These are phyloP conservation scores for Suillus brevipes DNA, from an alignment of 768 basidiomycete species.

Conservation along the genomic window DNA sequence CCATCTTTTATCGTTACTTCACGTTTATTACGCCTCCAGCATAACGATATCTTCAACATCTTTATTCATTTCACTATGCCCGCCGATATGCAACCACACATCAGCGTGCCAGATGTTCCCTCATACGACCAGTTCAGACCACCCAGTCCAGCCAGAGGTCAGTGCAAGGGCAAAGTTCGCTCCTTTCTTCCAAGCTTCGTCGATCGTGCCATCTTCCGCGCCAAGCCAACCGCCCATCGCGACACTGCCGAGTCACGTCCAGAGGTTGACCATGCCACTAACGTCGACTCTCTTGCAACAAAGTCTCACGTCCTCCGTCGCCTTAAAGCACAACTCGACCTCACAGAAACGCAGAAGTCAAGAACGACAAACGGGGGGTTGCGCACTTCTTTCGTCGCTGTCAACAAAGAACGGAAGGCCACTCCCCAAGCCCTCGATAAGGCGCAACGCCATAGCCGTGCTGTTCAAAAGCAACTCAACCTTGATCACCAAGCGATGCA, in stretches of 20 bases:
- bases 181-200: conserved; percentile 1
- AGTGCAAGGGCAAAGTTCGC: background rate
- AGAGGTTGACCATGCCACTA: background rate
- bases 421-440: background rate
- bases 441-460: background rate
- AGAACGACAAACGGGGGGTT: background rate
- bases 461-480: background rate
- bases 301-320: background rate
- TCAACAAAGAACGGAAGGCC: background rate
- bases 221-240: no score
- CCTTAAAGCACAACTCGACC: background rate
- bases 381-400: background rate
- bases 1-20: background rate
- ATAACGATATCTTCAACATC: background rate
- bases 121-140: background rate
- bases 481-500: background rate
- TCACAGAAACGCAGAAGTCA: background rate
- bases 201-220: background rate
- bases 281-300: background rate
- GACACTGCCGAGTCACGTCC: background rate
- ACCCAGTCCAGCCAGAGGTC: background rate
- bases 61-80: background rate
- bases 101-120: background rate
- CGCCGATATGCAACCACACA: background rate
- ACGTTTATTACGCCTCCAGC: background rate